Base-by-base conservation (phyloP, 352 stramenopile species). In the Thalassiosira livingstoniorum region DNA sequence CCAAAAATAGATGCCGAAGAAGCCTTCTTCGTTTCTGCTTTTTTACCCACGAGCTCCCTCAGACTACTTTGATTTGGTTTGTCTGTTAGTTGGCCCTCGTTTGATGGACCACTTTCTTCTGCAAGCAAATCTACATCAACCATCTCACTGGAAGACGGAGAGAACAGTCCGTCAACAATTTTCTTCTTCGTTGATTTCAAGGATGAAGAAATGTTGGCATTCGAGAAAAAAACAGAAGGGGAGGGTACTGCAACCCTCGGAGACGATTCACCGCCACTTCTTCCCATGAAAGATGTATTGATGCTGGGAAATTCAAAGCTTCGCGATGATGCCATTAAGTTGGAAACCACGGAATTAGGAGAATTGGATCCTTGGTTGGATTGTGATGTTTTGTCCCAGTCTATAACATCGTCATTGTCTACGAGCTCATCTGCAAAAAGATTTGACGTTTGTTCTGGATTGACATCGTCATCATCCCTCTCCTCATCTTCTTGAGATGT, bases 1-100 rank as follows among this genome's bases (percentile, higher is more conserved):
- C 69, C 69, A 23, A 78, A 78, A 70, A 78, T 61, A 27, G 51
- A 78, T 27, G 34, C 42, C 11, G 47, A 27, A 29, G 47, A 15
- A 58, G 11, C 27, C 5, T 7, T 25, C 21, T 58, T 58, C 27
- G 11, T 27, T 58, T 7, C 21, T 29, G n/a, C 27, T 23, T 58
- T 58, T 23, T 23, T 23, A 27, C 4, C 47, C 10, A n/a, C 10
- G 18, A 18, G 18, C 10, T 51, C 42, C 42, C 10, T 51, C 42
- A 51, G 10, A 51, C 10, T 58, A 25, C 27, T 23, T 5, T 27
- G 21, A 29, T 58, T 23, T 29, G n/a, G 47, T 27, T 10, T 23
- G 27, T 15, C 47, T 23, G 21, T 25, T 27, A 58, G 11, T 58
- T 58, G 11, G 21, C 27, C 27, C 47, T 58, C 47, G n/a, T 58